Percentiles rank a stretch among this genome's conserved stretches.
Conservation (phyloP, 768 basidiomycete species). For the Tulasnella sp. region DNA sequence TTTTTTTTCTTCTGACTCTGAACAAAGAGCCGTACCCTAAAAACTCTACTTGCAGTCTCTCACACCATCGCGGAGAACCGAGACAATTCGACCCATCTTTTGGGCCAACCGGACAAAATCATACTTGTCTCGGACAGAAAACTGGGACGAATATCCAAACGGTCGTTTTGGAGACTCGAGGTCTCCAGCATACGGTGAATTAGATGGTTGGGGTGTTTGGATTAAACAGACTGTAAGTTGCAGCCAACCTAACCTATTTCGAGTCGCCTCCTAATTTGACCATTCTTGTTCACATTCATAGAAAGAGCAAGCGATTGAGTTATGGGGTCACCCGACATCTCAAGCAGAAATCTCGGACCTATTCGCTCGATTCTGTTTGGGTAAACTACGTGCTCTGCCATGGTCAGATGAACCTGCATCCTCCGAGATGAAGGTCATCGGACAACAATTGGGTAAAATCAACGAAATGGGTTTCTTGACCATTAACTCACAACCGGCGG, state of each 20-base stretch:
- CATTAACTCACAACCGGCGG: constrained; percentile 94
- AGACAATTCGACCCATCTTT: constrained; percentile 94
- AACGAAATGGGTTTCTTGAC: constrained; percentile 89
- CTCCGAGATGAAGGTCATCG: constrained; percentile 69
- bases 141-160: constrained; percentile 99
- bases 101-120: constrained; percentile 97
- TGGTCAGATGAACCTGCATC: constrained; percentile 91
- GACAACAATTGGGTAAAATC: constrained; percentile 64
- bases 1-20: background rate
- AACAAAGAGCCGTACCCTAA: background rate
- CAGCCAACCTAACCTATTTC: background rate
- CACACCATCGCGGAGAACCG: constrained; percentile 79
- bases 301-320: constrained; percentile 74
- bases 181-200: constrained; percentile 94
- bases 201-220: constrained; percentile 91
- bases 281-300: constrained; percentile 25
- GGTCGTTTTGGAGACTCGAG: constrained; percentile 96
- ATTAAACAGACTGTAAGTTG: constrained; percentile 70
- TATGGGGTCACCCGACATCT: constrained; percentile 74
- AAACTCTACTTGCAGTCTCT: constrained; percentile 47
- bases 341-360: constrained; percentile 53
- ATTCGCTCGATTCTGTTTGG: constrained; percentile 73
- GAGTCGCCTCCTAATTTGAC: background rate
- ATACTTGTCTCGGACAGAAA: constrained; percentile 89
- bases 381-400: constrained; percentile 63